These are phyloP conservation scores for Tritrichomonas foetus DNA, from an alignment of 208 protist genomes.

Conservation along the genomic window DNA sequence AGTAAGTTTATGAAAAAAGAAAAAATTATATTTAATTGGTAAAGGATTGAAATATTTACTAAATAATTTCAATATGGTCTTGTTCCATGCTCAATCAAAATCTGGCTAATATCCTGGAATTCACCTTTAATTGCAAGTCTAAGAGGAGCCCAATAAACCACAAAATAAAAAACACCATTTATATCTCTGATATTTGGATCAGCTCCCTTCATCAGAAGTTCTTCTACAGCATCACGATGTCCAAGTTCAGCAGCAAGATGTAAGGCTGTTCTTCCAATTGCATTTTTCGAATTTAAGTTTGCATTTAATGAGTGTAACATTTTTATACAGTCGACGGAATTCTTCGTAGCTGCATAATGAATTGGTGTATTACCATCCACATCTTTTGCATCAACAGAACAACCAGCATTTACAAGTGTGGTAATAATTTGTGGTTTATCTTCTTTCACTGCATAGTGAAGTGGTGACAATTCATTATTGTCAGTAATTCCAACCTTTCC, in stretches of 20 bases:
- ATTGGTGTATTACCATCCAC: slow-evolving; percentile 1
- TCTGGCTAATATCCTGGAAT: not conserved
- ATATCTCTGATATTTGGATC: slow-evolving; percentile 33
- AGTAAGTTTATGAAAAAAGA: too few species aligned
- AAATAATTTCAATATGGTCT: not conserved
- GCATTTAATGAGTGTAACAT: not conserved
- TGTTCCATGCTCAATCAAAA: not conserved
- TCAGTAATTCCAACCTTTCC: not conserved
- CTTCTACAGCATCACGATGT: not conserved
- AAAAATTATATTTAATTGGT: too few species aligned
- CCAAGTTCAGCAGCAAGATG: slow-evolving; percentile 18
- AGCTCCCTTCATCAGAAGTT: not conserved
- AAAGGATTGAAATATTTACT: too few species aligned
- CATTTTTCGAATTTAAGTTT: slow-evolving; percentile 25
- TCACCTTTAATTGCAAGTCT: slow-evolving; percentile 21
- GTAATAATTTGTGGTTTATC: not conserved
- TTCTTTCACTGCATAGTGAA: slow-evolving; percentile 16
- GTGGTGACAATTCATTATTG: not conserved
- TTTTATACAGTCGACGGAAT: slow-evolving; percentile 18
- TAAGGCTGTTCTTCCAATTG: not conserved
- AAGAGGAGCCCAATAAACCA: not conserved
- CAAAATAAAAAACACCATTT: not conserved
- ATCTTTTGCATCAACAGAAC: not conserved
- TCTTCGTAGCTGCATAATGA: slow-evolving; percentile 16
- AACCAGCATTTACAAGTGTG: not conserved